Conservation (phyloP, 2,329 filamentous ascomycete genomes). For the Epichloe elymi region DNA sequence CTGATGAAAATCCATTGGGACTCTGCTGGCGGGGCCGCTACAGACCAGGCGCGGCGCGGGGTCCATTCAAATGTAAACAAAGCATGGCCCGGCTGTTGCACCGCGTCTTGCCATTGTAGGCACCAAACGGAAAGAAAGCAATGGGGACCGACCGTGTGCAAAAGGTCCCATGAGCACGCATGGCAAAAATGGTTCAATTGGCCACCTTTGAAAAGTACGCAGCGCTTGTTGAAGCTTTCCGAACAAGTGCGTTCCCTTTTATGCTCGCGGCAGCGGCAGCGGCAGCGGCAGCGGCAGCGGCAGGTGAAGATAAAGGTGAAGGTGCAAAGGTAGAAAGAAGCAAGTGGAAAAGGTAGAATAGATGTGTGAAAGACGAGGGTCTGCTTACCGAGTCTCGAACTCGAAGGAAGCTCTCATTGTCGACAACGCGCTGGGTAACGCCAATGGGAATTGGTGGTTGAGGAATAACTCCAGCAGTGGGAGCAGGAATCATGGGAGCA, state of each 20-base stretch:
- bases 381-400: slow-evolving; percentile 69
- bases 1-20: not conserved
- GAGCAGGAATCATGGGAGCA: slow-evolving; percentile 14
- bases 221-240: too few species aligned
- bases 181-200: not conserved
- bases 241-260: too few species aligned
- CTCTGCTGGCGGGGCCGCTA: not conserved
- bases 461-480: slow-evolving; percentile 4
- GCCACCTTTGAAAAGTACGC: not conserved
- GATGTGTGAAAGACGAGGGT: slow-evolving; percentile 5
- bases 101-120: not conserved
- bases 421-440: slow-evolving; percentile 31
- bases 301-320: not conserved
- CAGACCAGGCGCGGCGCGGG: slow-evolving; percentile 7
- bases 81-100: slow-evolving; percentile 3
- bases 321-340: not conserved
- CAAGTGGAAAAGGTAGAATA: not conserved
- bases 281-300: too few species aligned
- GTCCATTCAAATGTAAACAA: slow-evolving; percentile 11
- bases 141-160: not conserved
- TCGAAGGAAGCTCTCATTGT: slow-evolving; percentile 64
- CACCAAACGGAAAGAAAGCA: not conserved
- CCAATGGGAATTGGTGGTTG: slow-evolving; percentile 8
- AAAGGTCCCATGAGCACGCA: not conserved
- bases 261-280: too few species aligned